These are phyloP conservation scores for Tylopilus intermedius DNA, from an alignment of 768 basidiomycete species.

Conservation along the genomic window DNA sequence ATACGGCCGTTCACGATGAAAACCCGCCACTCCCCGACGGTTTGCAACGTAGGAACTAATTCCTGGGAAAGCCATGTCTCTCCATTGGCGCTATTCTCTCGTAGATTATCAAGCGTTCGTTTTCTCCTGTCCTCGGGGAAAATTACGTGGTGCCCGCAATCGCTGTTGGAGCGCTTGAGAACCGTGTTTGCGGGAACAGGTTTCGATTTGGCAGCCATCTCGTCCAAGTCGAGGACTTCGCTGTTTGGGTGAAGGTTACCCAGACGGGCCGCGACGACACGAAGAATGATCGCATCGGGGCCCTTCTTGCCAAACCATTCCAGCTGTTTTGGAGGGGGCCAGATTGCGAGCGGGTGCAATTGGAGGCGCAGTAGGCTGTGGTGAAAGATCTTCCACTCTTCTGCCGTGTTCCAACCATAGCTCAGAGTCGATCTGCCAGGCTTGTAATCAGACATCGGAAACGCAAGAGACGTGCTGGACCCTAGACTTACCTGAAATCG, in stretches of 20 bases:
- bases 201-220: not conserved
- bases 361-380: too few species aligned
- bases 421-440: too few species aligned
- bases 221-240: not conserved
- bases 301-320: not conserved
- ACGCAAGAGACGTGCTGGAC: too few species aligned
- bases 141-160: not conserved
- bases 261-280: not conserved
- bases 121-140: not conserved
- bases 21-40: not conserved
- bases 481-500: not conserved
- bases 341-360: not conserved
- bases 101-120: not conserved
- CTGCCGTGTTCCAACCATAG: too few species aligned
- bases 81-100: not conserved
- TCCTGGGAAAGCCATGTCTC: not conserved
- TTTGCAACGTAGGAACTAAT: not conserved
- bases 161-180: not conserved
- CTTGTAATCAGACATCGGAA: too few species aligned
- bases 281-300: not conserved
- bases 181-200: not conserved
- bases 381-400: too few species aligned
- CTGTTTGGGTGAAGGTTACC: not conserved
- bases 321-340: not conserved
- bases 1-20: not conserved